These are phyloP conservation scores for Pseudogymnoascus sp. DNA, from an alignment of 2,329 filamentous ascomycete species.

Conservation along the genomic window DNA sequence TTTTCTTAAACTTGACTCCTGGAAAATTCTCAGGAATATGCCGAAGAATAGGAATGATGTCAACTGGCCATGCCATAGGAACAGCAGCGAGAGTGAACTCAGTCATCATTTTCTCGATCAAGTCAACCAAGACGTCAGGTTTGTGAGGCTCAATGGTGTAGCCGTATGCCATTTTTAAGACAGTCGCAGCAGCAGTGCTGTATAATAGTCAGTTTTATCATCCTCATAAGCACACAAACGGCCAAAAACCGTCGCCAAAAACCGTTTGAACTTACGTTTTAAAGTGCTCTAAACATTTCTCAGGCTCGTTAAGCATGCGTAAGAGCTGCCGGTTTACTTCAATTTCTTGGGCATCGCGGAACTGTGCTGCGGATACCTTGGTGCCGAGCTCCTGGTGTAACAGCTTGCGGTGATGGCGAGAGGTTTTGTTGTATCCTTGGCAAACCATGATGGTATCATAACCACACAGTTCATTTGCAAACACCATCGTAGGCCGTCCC, in stretches of 20 bases:
- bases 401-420: constrained; percentile 23
- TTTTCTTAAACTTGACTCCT: constrained; percentile 13
- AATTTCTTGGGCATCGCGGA: constrained; percentile 16
- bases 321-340: constrained; percentile 18
- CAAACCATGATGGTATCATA: constrained; percentile 20
- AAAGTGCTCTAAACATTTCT: constrained; percentile 17
- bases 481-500: constrained; percentile 23
- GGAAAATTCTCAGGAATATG: constrained; percentile 15
- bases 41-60: constrained; percentile 12
- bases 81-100: constrained; percentile 15
- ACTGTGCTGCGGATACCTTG: constrained; percentile 19
- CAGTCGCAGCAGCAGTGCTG: constrained; percentile 12
- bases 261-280: constrained; percentile 16
- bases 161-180: constrained; percentile 14
- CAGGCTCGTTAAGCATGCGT: constrained; percentile 15
- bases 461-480: constrained; percentile 26
- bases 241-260: background rate
- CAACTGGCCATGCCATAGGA: constrained; percentile 13
- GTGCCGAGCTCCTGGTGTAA: constrained; percentile 28
- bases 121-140: constrained; percentile 11
- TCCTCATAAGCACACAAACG: background rate
- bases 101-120: constrained; percentile 15
- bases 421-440: constrained; percentile 20
- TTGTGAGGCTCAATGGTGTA: constrained; percentile 14
- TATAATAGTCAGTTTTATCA: background rate